phyloP scores from a whole-genome alignment of 108 stramenopile genomes.

The Skeletonema menzelii region DNA sequence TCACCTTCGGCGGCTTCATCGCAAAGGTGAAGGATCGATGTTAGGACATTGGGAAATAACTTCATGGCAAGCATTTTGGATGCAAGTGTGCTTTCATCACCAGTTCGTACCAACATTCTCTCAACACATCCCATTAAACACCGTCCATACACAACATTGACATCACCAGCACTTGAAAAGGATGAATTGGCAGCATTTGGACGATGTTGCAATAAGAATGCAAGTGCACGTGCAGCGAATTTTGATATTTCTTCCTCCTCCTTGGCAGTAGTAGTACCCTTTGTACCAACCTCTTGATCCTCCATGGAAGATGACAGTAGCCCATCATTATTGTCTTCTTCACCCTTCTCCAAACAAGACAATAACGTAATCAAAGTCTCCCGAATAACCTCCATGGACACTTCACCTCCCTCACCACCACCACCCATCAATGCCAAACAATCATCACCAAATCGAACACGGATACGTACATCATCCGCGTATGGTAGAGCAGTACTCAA shows the following conservation, averaged over 20 bases:
- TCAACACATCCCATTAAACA: conserved; percentile 51
- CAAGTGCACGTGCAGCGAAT: conserved; percentile 62
- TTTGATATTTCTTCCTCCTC: conserved; percentile 24
- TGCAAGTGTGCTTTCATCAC: conserved; percentile 17
- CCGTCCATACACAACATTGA: conserved; percentile 49
- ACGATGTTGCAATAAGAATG: conserved; percentile 58
- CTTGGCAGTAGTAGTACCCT: background rate
- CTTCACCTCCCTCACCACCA: conserved; percentile 10
- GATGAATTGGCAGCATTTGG: conserved; percentile 47
- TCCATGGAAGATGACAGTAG: background rate
- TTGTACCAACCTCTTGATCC: conserved; percentile 8
- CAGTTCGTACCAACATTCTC: conserved; percentile 37
- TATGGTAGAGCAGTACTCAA: conserved; percentile 35
- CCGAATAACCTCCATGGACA: conserved; percentile 43
- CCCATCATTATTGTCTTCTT: conserved; percentile 2
- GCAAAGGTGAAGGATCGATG: conserved; percentile 37
- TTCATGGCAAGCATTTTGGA: conserved; percentile 57
- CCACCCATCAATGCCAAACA: conserved; percentile 46
- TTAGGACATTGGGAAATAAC: conserved; percentile 48
- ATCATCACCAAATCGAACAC: conserved; percentile 50
- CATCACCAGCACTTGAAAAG: conserved; percentile 23
- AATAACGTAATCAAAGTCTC: conserved; percentile 49
- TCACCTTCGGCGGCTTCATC: conserved; percentile 27
- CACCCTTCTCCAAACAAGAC: conserved; percentile 41
- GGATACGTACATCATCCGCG: conserved; percentile 48